Conservation (phyloP, 2,329 filamentous ascomycete genomes). For the Exutisphaerella laricina region DNA sequence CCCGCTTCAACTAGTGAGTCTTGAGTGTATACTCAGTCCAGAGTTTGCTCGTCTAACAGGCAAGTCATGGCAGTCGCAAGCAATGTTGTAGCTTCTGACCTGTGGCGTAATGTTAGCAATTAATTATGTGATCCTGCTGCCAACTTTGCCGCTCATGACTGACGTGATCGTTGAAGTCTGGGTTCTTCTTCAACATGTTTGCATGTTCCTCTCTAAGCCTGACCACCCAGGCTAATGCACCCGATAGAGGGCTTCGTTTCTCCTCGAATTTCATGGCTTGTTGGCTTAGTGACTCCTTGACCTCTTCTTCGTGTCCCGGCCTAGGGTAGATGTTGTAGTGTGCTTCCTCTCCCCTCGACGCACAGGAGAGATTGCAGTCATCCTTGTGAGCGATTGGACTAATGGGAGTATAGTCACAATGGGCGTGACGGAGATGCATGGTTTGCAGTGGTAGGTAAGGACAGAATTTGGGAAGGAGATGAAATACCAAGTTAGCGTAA, state of each 20-base stretch:
- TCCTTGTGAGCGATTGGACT: background rate
- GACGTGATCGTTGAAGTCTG: background rate
- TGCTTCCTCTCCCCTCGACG: background rate
- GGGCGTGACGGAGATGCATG: background rate
- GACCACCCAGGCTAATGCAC: background rate
- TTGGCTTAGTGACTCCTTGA: background rate
- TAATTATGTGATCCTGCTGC: background rate
- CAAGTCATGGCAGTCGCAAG: background rate
- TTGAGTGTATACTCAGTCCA: no score
- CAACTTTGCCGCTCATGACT: background rate
- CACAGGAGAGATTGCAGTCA: slow-evolving; percentile 1
- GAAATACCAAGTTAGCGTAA: background rate
- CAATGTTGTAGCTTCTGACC: slow-evolving; percentile 1
- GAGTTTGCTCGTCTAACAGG: no score
- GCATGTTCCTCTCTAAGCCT: background rate
- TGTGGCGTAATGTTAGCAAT: background rate
- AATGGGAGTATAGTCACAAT: background rate
- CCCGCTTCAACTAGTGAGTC: no score
- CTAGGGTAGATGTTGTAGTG: background rate
- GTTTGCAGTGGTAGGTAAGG: background rate
- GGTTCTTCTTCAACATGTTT: background rate
- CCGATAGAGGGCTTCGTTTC: background rate
- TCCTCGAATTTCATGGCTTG: background rate
- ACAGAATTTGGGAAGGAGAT: background rate
- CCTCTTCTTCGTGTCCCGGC: background rate